Evolutionary conservation across 768 basidiomycete genomes (phyloP).

Genomic region (Butyriboletus loyo): DNA sequence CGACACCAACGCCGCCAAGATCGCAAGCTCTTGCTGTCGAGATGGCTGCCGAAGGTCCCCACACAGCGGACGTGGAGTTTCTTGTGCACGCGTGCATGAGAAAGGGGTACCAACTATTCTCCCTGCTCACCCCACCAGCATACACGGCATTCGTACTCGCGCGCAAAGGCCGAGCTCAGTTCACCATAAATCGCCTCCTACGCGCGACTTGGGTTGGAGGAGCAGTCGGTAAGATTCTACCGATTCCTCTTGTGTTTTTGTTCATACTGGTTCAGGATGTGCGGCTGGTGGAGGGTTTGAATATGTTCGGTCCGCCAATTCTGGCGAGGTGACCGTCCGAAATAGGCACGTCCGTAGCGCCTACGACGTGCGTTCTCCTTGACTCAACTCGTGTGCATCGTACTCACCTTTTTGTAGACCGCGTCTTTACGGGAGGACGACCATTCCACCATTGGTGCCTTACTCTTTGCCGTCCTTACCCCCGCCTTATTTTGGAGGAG

Average conservation of each 20-base stretch:
- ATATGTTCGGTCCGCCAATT: conserved; percentile 57
- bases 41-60: conserved; percentile 23
- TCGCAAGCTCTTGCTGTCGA: not conserved
- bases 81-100: conserved; percentile 62
- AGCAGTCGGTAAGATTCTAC: conserved; percentile 38
- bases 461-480: conserved; percentile 59
- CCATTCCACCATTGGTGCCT: conserved; percentile 69
- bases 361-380: conserved; percentile 52
- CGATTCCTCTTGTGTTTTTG: not conserved
- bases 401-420: conserved; percentile 39
- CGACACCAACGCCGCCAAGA: conserved; percentile 5
- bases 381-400: not conserved
- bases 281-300: conserved; percentile 53
- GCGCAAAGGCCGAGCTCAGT: conserved; percentile 51
- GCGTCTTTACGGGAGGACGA: conserved; percentile 63
- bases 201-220: conserved; percentile 76
- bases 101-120: conserved; percentile 66
- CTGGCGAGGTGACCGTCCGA: conserved; percentile 48
- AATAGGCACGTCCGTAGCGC: conserved; percentile 46
- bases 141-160: conserved; percentile 54
- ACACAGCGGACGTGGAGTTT: conserved; percentile 58
- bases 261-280: conserved; percentile 26
- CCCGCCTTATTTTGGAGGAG: conserved; percentile 75
- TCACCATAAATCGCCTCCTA: conserved; percentile 60
- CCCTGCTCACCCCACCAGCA: conserved; percentile 58